phyloP scores from a whole-genome alignment of 2,329 filamentous ascomycete species.

The Rugonectria rugulosa region DNA sequence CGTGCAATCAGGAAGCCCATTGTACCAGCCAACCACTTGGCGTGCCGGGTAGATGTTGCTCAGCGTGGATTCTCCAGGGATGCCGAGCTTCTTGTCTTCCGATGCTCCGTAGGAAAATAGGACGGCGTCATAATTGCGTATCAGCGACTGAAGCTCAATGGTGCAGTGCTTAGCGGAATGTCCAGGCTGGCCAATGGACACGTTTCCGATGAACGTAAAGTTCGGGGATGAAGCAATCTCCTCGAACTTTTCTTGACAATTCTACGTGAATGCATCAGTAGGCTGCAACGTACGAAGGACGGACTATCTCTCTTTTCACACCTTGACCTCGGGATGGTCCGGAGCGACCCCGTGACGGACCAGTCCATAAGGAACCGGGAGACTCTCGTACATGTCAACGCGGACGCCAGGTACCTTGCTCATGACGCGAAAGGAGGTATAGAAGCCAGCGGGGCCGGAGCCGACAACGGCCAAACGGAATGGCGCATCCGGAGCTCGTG shows the following conservation, averaged over 20 bases:
- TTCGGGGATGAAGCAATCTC: conserved; percentile 83
- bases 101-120: conserved; percentile 93
- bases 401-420: conserved; percentile 73
- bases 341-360: conserved; percentile 96
- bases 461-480: conserved; percentile 89
- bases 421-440: conserved; percentile 87
- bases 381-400: conserved; percentile 95
- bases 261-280: conserved; percentile 59
- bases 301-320: conserved; percentile 44
- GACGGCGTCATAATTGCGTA: conserved; percentile 88
- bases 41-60: conserved; percentile 85
- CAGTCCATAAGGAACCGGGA: conserved; percentile 92
- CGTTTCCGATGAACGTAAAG: conserved; percentile 92
- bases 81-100: conserved; percentile 78
- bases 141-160: conserved; percentile 72
- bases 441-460: conserved; percentile 95
- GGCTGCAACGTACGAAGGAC: neutral
- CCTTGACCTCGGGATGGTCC: conserved; percentile 98
- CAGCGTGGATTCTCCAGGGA: conserved; percentile 79
- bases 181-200: conserved; percentile 71
- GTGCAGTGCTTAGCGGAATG: conserved; percentile 51
- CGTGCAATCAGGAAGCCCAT: conserved; percentile 86
- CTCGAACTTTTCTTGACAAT: conserved; percentile 92
- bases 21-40: conserved; percentile 98
- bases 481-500: conserved; percentile 52